Evolutionary conservation across 2,329 filamentous ascomycete genomes (phyloP).

Genomic region (Thelonectria olida): DNA sequence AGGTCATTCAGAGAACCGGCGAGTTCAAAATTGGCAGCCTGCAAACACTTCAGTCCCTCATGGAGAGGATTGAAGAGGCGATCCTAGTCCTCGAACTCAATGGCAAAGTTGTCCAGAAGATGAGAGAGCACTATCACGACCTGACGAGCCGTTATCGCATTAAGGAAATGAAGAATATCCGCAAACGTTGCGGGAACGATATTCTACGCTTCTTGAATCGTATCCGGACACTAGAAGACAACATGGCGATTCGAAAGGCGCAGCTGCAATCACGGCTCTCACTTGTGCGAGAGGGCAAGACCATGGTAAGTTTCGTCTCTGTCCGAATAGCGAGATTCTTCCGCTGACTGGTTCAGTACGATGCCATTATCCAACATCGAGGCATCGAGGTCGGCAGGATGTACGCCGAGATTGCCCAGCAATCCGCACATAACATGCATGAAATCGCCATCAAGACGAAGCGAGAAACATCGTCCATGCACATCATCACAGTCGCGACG

Average conservation of each 20-base stretch:
- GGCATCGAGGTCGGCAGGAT: slow-evolving; percentile 20
- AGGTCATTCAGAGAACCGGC: not conserved
- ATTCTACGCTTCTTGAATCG: not conserved
- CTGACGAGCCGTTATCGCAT: slow-evolving; percentile 10
- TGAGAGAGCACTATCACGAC: slow-evolving; percentile 23
- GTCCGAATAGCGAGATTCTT: not conserved
- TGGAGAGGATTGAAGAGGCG: slow-evolving; percentile 22
- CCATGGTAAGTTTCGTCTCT: slow-evolving; percentile 6
- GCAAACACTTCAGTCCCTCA: slow-evolving; percentile 5
- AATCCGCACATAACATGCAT: slow-evolving; percentile 27
- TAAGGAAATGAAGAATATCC: slow-evolving; percentile 5
- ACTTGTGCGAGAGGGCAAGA: slow-evolving; percentile 20
- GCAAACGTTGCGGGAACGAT: not conserved
- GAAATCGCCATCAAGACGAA: slow-evolving; percentile 30
- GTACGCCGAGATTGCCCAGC: slow-evolving; percentile 22
- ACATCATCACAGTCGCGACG: slow-evolving; percentile 27
- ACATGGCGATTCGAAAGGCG: slow-evolving; percentile 2
- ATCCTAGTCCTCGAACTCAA: slow-evolving; percentile 25
- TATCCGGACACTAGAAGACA: slow-evolving; percentile 2
- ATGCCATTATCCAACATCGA: slow-evolving; percentile 25
- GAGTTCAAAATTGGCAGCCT: slow-evolving; percentile 16
- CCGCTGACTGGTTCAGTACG: slow-evolving; percentile 9
- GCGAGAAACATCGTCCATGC: slow-evolving; percentile 29
- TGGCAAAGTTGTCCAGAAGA: slow-evolving; percentile 17
- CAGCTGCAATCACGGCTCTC: slow-evolving; percentile 20